Evolutionary conservation across 768 basidiomycete species (phyloP).

Genomic region (Suillus brevipes): DNA sequence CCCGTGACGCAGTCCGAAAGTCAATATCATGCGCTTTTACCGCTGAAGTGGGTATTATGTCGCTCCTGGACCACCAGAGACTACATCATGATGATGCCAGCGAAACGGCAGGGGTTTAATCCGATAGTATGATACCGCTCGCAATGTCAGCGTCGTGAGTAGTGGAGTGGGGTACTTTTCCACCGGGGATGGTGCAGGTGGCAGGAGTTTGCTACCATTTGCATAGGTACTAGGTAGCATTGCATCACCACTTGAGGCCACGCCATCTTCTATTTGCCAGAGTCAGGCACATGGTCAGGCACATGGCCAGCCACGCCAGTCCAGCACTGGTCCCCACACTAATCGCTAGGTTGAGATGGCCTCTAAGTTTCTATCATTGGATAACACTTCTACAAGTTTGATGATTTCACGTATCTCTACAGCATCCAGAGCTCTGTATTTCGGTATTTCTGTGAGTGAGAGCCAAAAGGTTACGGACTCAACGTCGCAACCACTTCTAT

Average conservation of each 20-base stretch:
- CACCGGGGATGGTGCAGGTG: too few relatives aligned
- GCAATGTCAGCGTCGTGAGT: not conserved
- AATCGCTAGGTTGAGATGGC: not conserved
- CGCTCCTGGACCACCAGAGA: not conserved
- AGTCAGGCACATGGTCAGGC: too few relatives aligned
- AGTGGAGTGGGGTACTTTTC: not conserved
- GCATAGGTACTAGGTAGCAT: too few relatives aligned
- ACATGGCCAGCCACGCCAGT: too few relatives aligned
- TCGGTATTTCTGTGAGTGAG: not conserved
- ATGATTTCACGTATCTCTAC: not conserved
- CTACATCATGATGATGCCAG: too few relatives aligned
- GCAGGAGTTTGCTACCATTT: too few relatives aligned
- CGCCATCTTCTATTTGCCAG: too few relatives aligned
- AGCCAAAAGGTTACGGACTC: constrained; percentile 15
- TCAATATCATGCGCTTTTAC: not conserved
- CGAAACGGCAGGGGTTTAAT: not conserved
- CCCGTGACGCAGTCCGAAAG: too few relatives aligned
- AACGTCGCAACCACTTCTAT: constrained; percentile 34
- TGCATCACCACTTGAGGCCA: too few relatives aligned
- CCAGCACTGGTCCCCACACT: not conserved
- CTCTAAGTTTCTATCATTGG: not conserved
- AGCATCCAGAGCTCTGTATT: not conserved
- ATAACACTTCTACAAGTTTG: not conserved
- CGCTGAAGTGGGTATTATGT: not conserved
- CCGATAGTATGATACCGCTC: not conserved